A percentile compares a stretch with the other conserved stretches of the same genome.
phyloP scores from a whole-genome alignment of 139 green algal genomes.

The Chlorella sp. region DNA sequence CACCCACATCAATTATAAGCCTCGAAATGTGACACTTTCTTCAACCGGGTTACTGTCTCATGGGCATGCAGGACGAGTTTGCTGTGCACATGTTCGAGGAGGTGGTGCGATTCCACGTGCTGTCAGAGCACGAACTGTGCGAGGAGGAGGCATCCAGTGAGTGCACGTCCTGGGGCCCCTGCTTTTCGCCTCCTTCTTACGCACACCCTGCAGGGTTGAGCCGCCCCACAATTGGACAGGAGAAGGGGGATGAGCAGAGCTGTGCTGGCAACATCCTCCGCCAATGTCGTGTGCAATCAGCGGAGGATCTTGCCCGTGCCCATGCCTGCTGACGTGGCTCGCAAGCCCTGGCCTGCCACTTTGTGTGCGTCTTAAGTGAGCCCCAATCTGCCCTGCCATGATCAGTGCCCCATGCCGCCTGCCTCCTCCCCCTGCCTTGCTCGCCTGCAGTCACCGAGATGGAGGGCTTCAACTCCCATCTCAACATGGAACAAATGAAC shows the following conservation, averaged over 20 bases:
- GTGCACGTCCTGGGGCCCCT: background rate
- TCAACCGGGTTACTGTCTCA: background rate
- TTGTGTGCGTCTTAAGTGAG: no score
- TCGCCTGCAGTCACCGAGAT: slow-evolving; percentile 51
- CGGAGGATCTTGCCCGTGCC: background rate
- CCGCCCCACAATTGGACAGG: background rate
- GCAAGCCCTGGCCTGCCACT: no score
- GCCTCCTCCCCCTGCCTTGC: background rate
- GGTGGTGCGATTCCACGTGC: slow-evolving; percentile 79
- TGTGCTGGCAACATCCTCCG: background rate
- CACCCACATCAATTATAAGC: no score
- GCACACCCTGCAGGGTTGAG: no score
- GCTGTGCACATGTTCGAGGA: slow-evolving; percentile 64
- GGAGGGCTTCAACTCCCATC: slow-evolving; percentile 83
- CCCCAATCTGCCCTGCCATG: no score
- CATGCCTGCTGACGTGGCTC: background rate
- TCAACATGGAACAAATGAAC: slow-evolving; percentile 89
- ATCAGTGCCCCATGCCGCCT: background rate
- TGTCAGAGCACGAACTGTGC: slow-evolving; percentile 82
- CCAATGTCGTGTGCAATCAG: no score
- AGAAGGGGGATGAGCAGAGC: no score
- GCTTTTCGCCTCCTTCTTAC: no score
- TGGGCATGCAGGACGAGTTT: slow-evolving; percentile 52
- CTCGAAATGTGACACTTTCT: no score
- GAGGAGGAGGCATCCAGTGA: slow-evolving; percentile 50